phyloP scores from a whole-genome alignment of 805 yeast species.

The Candida wancherniae region DNA sequence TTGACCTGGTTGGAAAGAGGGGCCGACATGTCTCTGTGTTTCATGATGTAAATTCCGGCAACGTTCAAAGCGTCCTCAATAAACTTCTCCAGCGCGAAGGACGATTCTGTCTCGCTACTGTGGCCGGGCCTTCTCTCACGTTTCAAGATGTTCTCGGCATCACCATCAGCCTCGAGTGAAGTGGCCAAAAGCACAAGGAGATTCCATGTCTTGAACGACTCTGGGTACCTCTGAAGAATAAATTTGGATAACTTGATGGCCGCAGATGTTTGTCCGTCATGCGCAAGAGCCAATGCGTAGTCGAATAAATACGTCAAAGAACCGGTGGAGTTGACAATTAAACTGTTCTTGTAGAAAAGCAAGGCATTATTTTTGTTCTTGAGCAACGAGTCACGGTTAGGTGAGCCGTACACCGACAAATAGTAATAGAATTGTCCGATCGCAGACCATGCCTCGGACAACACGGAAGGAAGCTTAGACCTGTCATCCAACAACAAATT shows the following conservation, averaged over 20 bases:
- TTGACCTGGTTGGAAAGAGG: slow-evolving; percentile 28
- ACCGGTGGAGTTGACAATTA: slow-evolving; percentile 35
- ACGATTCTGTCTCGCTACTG: too few species aligned
- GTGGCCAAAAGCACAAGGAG: slow-evolving; percentile 60
- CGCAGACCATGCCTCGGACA: slow-evolving; percentile 36
- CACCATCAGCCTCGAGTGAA: slow-evolving; percentile 55
- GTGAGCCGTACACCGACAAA: slow-evolving; percentile 23
- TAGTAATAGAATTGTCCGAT: slow-evolving; percentile 31
- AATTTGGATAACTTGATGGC: slow-evolving; percentile 45
- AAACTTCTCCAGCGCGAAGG: slow-evolving; percentile 56
- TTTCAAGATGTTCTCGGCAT: too few species aligned
- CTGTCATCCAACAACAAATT: slow-evolving; percentile 25
- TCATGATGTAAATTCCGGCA: slow-evolving; percentile 29
- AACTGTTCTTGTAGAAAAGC: slow-evolving; percentile 29
- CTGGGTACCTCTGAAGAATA: slow-evolving; percentile 48
- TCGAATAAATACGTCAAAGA: slow-evolving; percentile 26
- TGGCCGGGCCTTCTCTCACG: too few species aligned
- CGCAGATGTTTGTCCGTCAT: slow-evolving; percentile 36
- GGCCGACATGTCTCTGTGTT: slow-evolving; percentile 22
- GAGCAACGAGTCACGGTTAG: slow-evolving; percentile 18
- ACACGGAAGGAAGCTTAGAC: slow-evolving; percentile 23
- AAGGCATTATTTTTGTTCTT: slow-evolving; percentile 16
- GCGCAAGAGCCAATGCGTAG: slow-evolving; percentile 47
- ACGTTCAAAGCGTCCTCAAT: slow-evolving; percentile 48
- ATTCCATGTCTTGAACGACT: slow-evolving; percentile 61